Percentiles rank a stretch among this genome's conserved stretches.
Conservation (phyloP, 2,329 filamentous ascomycete genomes). For the Alternaria burnsii region DNA sequence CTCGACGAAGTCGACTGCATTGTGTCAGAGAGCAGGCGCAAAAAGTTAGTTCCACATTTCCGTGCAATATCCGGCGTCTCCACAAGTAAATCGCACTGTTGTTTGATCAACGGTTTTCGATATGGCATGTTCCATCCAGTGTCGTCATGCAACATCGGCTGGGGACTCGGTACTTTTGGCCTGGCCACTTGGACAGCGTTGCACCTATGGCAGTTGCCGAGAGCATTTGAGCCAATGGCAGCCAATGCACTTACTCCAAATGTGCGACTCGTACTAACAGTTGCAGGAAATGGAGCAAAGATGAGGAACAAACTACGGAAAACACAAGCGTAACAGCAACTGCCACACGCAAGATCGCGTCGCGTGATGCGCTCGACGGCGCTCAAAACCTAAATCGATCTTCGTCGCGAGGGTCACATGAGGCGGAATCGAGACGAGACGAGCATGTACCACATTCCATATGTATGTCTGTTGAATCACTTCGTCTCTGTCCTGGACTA, state of each 20-base stretch:
- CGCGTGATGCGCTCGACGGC: constrained; percentile 50
- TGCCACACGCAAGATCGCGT: constrained; percentile 50
- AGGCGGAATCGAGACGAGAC: constrained; percentile 58
- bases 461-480: constrained; percentile 58
- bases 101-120: constrained; percentile 17
- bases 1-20: constrained; percentile 80
- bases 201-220: constrained; percentile 26
- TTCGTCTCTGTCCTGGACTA: constrained; percentile 24
- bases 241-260: constrained; percentile 8
- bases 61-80: constrained; percentile 35
- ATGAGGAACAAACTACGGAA: constrained; percentile 48
- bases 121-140: constrained; percentile 15
- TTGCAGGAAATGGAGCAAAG: constrained; percentile 54
- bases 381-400: constrained; percentile 41
- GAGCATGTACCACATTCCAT: constrained; percentile 71
- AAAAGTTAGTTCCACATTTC: constrained; percentile 70
- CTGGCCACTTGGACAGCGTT: constrained; percentile 33
- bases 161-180: constrained; percentile 21
- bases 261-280: constrained; percentile 31
- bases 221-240: constrained; percentile 16
- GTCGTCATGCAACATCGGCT: constrained; percentile 36
- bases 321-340: constrained; percentile 29
- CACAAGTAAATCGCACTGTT: constrained; percentile 15
- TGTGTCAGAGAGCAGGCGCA: constrained; percentile 76
- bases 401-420: constrained; percentile 51